Conservation (phyloP, 768 basidiomycete genomes). For the Pleurotus tuber-regium region DNA sequence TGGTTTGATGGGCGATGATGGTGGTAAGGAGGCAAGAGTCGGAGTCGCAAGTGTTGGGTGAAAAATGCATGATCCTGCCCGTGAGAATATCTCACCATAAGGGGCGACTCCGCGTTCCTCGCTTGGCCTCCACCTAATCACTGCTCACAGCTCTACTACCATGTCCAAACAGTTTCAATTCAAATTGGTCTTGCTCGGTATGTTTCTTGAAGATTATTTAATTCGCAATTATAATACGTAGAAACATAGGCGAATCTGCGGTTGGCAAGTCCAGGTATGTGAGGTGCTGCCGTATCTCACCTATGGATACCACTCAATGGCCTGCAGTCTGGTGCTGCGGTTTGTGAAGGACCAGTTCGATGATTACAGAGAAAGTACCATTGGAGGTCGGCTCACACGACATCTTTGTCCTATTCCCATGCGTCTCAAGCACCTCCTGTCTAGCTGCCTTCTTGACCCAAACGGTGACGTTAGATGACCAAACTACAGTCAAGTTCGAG, state of each 20-base stretch:
- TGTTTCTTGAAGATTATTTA: too few relatives aligned
- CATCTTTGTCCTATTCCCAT: too few relatives aligned
- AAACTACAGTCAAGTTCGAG: constrained; percentile 95
- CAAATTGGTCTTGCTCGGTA: constrained; percentile 95
- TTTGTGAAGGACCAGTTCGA: constrained; percentile 98
- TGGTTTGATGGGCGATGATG: constrained; percentile 30
- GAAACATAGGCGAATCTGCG: constrained; percentile 83
- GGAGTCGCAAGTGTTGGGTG: constrained; percentile 9
- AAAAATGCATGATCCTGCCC: constrained; percentile 18
- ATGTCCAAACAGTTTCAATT: constrained; percentile 96
- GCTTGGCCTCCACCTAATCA: constrained; percentile 24
- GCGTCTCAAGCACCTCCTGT: constrained; percentile 15
- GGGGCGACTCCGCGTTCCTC: constrained; percentile 22
- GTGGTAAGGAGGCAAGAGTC: constrained; percentile 26
- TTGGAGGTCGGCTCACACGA: constrained; percentile 62
- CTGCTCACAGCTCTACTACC: constrained; percentile 28
- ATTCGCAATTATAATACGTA: too few relatives aligned
- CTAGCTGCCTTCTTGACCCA: constrained; percentile 98
- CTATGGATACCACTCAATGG: constrained; percentile 19
- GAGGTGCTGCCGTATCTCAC: neutral
- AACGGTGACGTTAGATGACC: constrained; percentile 87
- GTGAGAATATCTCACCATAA: constrained; percentile 22
- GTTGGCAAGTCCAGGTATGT: constrained; percentile 93
- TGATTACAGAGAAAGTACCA: constrained; percentile 93
- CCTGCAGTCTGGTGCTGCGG: constrained; percentile 79